These are phyloP conservation scores for Noccaea bulbosa DNA, from an alignment of 345 rosid species.

Conservation along the genomic window DNA sequence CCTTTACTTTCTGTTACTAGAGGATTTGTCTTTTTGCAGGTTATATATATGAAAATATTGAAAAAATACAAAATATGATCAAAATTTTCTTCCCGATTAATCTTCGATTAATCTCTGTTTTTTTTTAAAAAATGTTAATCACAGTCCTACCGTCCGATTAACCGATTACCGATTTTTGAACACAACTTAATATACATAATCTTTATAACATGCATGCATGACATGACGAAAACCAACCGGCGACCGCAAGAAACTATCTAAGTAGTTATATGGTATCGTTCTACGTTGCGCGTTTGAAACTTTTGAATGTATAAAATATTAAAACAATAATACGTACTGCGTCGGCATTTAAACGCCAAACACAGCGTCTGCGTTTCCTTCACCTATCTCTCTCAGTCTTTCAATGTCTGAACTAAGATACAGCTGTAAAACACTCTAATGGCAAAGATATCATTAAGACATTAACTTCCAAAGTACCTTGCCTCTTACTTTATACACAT, in stretches of 20 bases:
- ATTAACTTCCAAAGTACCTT: conserved; percentile 14
- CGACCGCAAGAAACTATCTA: conserved; percentile 2
- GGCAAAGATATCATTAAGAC: conserved; percentile 27
- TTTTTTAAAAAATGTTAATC: too few relatives aligned
- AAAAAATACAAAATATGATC: too few relatives aligned
- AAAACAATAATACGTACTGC: neutral
- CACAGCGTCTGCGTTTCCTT: conserved; percentile 5
- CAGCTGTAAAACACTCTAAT: conserved; percentile 35
- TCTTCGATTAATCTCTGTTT: too few relatives aligned
- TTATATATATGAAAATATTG: too few relatives aligned
- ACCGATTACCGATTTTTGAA: too few relatives aligned
- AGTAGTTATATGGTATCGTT: neutral
- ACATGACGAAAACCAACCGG: neutral
- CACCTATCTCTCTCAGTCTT: conserved; percentile 19
- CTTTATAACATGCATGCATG: neutral
- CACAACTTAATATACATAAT: neutral
- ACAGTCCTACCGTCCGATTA: too few relatives aligned
- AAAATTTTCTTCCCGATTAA: too few relatives aligned
- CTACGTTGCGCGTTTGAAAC: neutral
- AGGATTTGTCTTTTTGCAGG: too few relatives aligned
- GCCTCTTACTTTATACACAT: neutral
- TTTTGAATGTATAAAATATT: neutral
- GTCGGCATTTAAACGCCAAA: conserved; percentile 2
- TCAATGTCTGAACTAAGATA: conserved; percentile 21
- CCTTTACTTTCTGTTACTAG: too few relatives aligned